Percentiles rank a stretch among this genome's conserved stretches.
Evolutionary conservation across 2,329 filamentous ascomycete genomes (phyloP).

Genomic region (Septoria petroselini): DNA sequence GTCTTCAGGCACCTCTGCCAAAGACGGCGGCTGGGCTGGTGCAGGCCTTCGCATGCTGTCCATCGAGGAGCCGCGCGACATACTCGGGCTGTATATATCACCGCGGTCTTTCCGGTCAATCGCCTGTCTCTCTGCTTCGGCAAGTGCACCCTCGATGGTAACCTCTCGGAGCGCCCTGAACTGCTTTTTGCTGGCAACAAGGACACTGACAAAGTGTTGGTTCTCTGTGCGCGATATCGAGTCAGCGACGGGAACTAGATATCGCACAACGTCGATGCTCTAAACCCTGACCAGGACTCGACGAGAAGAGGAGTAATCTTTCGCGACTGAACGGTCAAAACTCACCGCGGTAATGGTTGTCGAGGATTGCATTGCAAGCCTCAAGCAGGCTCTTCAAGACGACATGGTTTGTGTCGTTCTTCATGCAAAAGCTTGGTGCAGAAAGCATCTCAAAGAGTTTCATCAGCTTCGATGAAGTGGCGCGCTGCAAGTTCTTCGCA

Average conservation of each 20-base stretch:
- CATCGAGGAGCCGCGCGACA: slow-evolving; percentile 56
- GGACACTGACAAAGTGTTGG: slow-evolving; percentile 71
- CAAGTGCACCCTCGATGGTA: slow-evolving; percentile 85
- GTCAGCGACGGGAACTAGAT: neutral
- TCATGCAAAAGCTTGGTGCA: slow-evolving; percentile 83
- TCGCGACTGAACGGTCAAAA: too few relatives aligned
- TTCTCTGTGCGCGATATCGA: slow-evolving; percentile 58
- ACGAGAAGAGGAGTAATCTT: neutral
- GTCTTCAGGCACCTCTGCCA: slow-evolving; percentile 65
- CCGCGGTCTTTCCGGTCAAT: slow-evolving; percentile 59
- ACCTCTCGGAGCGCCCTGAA: slow-evolving; percentile 84
- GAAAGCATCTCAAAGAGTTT: slow-evolving; percentile 92
- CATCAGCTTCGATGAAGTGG: slow-evolving; percentile 75
- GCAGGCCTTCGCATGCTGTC: slow-evolving; percentile 67
- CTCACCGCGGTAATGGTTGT: slow-evolving; percentile 61
- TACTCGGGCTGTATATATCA: slow-evolving; percentile 34
- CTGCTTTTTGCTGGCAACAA: slow-evolving; percentile 74
- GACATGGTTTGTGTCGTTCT: slow-evolving; percentile 85
- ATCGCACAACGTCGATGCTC: too few relatives aligned
- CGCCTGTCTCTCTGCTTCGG: slow-evolving; percentile 80
- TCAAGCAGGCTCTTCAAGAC: slow-evolving; percentile 80
- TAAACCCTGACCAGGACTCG: neutral
- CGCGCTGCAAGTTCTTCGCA: slow-evolving; percentile 69
- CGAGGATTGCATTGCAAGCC: slow-evolving; percentile 83
- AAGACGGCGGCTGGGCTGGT: slow-evolving; percentile 52